Percentiles rank a stretch among this genome's conserved stretches.
phyloP scores from a whole-genome alignment of 2,329 filamentous ascomycete genomes.

The Aplosporella prunicola region DNA sequence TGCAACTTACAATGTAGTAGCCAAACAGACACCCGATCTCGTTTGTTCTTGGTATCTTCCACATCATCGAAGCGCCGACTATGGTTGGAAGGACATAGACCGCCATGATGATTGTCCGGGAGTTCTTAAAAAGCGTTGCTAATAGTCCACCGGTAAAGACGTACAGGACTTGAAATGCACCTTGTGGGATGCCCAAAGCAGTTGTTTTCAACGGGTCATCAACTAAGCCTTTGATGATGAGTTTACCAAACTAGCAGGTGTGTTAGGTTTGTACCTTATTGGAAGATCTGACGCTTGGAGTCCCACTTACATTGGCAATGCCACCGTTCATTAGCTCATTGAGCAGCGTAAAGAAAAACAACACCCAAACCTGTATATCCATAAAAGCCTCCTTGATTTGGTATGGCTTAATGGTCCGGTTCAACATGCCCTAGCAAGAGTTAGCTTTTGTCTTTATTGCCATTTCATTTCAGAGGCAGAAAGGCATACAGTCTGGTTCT shows the following conservation, averaged over 20 bases:
- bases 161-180: constrained; percentile 45
- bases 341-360: constrained; percentile 38
- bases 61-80: constrained; percentile 40
- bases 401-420: constrained; percentile 38
- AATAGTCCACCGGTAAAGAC: constrained; percentile 45
- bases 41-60: constrained; percentile 37
- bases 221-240: constrained; percentile 45
- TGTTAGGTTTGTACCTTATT: neutral
- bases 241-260: constrained; percentile 38
- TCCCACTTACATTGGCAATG: constrained; percentile 33
- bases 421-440: constrained; percentile 31
- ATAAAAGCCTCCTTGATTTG: constrained; percentile 41
- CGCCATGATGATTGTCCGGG: constrained; percentile 44
- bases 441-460: neutral
- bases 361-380: constrained; percentile 38
- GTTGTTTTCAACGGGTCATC: constrained; percentile 38
- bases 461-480: neutral
- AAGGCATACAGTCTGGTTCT: constrained; percentile 24
- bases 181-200: constrained; percentile 45
- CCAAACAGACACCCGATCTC: constrained; percentile 41
- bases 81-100: constrained; percentile 44
- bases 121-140: constrained; percentile 42
- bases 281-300: neutral
- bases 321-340: constrained; percentile 48
- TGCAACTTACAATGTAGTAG: constrained; percentile 39